phyloP scores from a whole-genome alignment of 2,329 filamentous ascomycete species.

The Cladophialophora exuberans region DNA sequence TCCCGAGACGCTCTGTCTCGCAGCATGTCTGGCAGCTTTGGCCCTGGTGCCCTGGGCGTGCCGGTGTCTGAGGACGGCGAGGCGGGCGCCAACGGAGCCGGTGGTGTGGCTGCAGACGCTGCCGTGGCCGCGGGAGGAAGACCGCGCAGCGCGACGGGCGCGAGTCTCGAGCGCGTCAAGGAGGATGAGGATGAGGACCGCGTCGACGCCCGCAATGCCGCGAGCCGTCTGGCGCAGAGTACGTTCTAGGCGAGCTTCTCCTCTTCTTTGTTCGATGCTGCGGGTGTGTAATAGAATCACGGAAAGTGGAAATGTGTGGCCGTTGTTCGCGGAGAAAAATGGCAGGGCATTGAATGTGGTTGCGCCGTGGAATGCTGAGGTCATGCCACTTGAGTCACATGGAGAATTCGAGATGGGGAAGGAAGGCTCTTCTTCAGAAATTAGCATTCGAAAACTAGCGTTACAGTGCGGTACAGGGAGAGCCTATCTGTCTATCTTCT shows the following conservation, averaged over 20 bases:
- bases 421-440: no score
- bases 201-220: conserved; percentile 93
- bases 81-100: conserved; percentile 46
- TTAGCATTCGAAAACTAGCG: neutral
- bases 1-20: conserved; percentile 76
- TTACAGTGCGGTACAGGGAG: conserved; percentile 2
- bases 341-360: neutral
- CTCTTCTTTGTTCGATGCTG: neutral
- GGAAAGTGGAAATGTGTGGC: neutral
- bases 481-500: neutral
- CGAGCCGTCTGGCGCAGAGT: conserved; percentile 88
- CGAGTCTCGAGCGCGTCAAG: conserved; percentile 62
- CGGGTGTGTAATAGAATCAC: neutral
- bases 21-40: conserved; percentile 67
- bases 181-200: conserved; percentile 89
- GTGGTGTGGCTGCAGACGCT: no score
- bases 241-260: conserved; percentile 67
- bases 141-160: conserved; percentile 39
- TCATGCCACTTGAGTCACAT: no score
- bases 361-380: no score
- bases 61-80: conserved; percentile 67
- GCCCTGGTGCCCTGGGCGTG: conserved; percentile 66
- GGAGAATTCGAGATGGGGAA: no score
- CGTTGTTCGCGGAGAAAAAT: neutral
- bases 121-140: conserved; percentile 59